Percentiles rank a stretch among this genome's conserved stretches.
These are phyloP conservation scores for Cyclotella atomus DNA, from an alignment of 108 stramenopile species.

Conservation along the genomic window DNA sequence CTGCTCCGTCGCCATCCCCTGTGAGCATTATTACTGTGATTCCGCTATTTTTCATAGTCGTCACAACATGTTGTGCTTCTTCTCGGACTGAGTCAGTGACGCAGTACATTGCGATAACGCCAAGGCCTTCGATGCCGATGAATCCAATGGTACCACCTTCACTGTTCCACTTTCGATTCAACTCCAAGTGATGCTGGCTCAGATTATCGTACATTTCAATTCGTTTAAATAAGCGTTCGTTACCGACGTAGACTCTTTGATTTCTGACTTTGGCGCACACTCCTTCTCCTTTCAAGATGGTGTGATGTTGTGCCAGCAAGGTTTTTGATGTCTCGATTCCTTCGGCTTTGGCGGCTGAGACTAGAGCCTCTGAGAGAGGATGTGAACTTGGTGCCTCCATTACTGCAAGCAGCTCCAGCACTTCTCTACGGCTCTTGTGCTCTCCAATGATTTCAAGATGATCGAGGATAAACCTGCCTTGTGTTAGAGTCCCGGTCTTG, in stretches of 20 bases:
- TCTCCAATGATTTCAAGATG: conserved; percentile 63
- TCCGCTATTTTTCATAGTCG: conserved; percentile 52
- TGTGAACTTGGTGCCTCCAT: conserved; percentile 87
- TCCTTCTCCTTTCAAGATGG: conserved; percentile 86
- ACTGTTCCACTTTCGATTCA: conserved; percentile 56
- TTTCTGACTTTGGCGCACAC: conserved; percentile 68
- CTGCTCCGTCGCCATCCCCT: conserved; percentile 95
- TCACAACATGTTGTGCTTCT: conserved; percentile 68
- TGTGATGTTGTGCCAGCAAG: conserved; percentile 56
- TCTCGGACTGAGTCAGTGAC: conserved; percentile 76
- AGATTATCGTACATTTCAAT: conserved; percentile 62
- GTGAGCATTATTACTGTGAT: conserved; percentile 95
- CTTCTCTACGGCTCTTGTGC: conserved; percentile 50
- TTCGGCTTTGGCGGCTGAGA: conserved; percentile 78
- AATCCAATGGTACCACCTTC: conserved; percentile 87
- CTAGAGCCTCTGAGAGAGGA: conserved; percentile 80
- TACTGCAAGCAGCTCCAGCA: conserved; percentile 71
- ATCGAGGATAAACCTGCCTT: conserved; percentile 71
- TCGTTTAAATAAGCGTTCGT: conserved; percentile 71
- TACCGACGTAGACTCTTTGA: conserved; percentile 75
- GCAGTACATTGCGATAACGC: conserved; percentile 82
- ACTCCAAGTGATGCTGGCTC: conserved; percentile 32
- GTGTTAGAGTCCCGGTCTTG: conserved; percentile 91
- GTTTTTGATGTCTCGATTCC: conserved; percentile 50
- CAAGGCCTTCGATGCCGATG: conserved; percentile 70